Conservation (phyloP, 2,329 filamentous ascomycete species). For the Fusarium sp. region DNA sequence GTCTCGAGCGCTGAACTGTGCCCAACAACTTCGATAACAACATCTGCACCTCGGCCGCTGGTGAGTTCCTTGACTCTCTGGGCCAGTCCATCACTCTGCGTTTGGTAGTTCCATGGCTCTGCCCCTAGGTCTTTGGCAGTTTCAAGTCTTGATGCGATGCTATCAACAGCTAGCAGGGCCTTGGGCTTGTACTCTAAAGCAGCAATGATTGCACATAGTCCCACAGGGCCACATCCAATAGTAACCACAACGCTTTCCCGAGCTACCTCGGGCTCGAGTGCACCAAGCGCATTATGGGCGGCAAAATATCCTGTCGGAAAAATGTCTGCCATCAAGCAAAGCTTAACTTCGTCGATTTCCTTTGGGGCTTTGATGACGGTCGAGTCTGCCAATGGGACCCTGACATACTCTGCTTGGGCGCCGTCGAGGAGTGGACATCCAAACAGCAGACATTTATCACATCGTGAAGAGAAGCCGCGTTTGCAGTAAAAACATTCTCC, state of each 20-base stretch:
- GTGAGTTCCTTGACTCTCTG: constrained; percentile 78
- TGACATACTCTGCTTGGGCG: constrained; percentile 35
- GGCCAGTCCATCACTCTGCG: constrained; percentile 72
- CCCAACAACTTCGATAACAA: constrained; percentile 81
- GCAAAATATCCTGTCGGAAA: constrained; percentile 39
- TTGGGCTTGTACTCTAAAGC: constrained; percentile 26
- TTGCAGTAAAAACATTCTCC: constrained; percentile 38
- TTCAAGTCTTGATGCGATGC: constrained; percentile 21
- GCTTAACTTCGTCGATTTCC: constrained; percentile 22
- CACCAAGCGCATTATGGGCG: constrained; percentile 68
- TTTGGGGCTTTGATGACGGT: constrained; percentile 32
- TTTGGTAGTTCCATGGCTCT: constrained; percentile 76
- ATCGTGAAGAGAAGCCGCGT: constrained; percentile 24
- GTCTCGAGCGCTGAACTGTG: constrained; percentile 74
- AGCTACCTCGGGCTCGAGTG: background rate
- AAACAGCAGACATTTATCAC: constrained; percentile 27
- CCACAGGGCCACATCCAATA: constrained; percentile 39
- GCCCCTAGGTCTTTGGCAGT: constrained; percentile 24
- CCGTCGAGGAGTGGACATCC: constrained; percentile 21
- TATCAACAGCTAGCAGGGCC: constrained; percentile 22
- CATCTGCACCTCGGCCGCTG: constrained; percentile 83
- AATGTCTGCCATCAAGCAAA: constrained; percentile 42
- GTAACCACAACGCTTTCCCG: constrained; percentile 18
- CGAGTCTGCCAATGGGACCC: constrained; percentile 27
- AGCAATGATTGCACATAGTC: constrained; percentile 30